These are phyloP conservation scores for Stylosanthes scabra DNA, from an alignment of 331 rosid genomes.

Conservation along the genomic window DNA sequence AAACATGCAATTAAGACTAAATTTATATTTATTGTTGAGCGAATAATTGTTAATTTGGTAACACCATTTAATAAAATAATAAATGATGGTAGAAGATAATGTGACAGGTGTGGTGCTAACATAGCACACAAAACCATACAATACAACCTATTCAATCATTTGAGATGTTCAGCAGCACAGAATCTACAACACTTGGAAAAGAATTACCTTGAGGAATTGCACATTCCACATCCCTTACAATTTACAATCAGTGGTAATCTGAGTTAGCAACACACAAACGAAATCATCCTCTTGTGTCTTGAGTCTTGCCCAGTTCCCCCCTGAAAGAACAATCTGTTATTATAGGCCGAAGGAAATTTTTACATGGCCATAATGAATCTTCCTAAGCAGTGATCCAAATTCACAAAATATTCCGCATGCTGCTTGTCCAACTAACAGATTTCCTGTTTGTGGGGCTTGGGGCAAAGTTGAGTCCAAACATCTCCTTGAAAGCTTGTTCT, in stretches of 20 bases:
- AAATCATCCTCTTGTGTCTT: background rate
- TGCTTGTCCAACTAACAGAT: constrained; percentile 56
- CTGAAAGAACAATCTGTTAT: constrained; percentile 28
- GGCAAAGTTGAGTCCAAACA: constrained; percentile 96
- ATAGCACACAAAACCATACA: too few species aligned
- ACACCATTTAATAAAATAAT: too few species aligned
- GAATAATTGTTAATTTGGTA: too few species aligned
- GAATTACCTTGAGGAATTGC: constrained; percentile 28
- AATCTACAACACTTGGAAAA: constrained; percentile 38
- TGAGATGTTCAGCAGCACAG: background rate
- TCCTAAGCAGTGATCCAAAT: constrained; percentile 31
- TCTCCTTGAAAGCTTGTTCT: constrained; percentile 84
- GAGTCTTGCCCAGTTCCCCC: too few species aligned
- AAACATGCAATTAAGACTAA: too few species aligned
- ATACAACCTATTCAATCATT: too few species aligned
- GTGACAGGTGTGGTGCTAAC: too few species aligned
- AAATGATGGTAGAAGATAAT: too few species aligned
- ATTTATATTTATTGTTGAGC: too few species aligned
- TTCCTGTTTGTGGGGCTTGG: constrained; percentile 58
- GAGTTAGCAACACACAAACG: constrained; percentile 27
- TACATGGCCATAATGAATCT: constrained; percentile 35
- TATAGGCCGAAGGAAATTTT: constrained; percentile 29
- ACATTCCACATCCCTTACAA: constrained; percentile 41
- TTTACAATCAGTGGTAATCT: constrained; percentile 48
- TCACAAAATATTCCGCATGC: constrained; percentile 57